Base-by-base conservation (phyloP, 345 rosid species). In the Atalantia buxifolia region DNA sequence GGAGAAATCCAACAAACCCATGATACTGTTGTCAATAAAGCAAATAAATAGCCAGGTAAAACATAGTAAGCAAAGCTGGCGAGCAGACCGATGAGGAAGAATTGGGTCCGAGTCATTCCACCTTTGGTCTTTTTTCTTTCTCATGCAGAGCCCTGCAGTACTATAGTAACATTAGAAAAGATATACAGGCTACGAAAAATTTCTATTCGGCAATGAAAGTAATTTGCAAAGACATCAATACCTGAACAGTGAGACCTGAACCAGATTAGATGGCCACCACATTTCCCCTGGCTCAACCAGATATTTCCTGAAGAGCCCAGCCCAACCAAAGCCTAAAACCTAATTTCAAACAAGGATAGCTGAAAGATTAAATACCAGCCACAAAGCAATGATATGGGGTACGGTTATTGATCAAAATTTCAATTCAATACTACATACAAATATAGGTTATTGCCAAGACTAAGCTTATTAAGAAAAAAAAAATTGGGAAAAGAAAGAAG, bases 321-420 rank as follows among this genome's bases (percentile, higher is more conserved):
- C 98, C 97, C 97, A 94, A 6, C 98, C 98, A 78, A 90, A 94
- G 31, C 97, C 95, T 55, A 93, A 83, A 28, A 93, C 79, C 98
- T 93, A 36, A 68, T 27, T 61, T 71, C 6, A 36, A 76, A 68
- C 27, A 31, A 72, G 12, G 16, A 31, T 36, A 45, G 13, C 25
- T 30, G 45, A 9, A 64, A 25, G 28, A 38, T 72, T 60, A 75
- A 35, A 72, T 18, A 31, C 36, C 33, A 9, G 21, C 18, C 7
- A 25, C 3, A 40, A 40, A 19, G 13, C 6, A 45, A 45, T 45
- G 50, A 12, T 13, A 45, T 45, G 50, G 50, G 50, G 50, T 45
- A 13, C 0, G 5, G 18, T 2, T 45, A 45, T 42, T 53, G 13
- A 68, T 19, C 16, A 33, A 53, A 53, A 53, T 19, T 53, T 16